Conservation (phyloP, 148 eudicot genomes). For the Rhododendron griersonianum region DNA sequence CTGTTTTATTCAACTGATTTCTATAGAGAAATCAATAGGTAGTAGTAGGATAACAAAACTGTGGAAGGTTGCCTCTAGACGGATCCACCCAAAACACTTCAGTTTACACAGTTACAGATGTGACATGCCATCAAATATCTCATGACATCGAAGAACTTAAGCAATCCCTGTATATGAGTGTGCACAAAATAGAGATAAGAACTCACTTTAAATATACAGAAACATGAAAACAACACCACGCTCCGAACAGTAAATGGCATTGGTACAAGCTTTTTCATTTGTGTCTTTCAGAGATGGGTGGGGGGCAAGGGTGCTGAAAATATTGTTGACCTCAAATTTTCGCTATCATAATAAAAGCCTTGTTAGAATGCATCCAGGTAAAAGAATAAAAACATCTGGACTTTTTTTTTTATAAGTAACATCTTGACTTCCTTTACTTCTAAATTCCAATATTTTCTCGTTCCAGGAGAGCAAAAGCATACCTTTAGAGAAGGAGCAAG, state of each 20-base stretch:
- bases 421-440: too few species aligned
- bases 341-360: background rate
- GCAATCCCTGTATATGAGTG: too few species aligned
- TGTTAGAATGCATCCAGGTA: background rate
- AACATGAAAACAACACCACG: too few species aligned
- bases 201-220: too few species aligned
- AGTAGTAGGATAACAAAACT: background rate
- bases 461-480: background rate
- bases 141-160: too few species aligned
- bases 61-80: background rate
- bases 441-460: background rate
- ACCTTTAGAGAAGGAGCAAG: constrained; percentile 46
- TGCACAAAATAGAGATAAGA: too few species aligned
- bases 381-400: background rate
- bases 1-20: background rate
- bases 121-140: too few species aligned
- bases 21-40: background rate
- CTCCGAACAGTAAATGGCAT: too few species aligned
- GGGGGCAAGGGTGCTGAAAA: background rate
- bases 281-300: background rate
- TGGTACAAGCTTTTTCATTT: too few species aligned
- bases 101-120: too few species aligned
- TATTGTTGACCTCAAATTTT: background rate
- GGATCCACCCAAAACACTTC: too few species aligned
- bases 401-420: too few species aligned